Evolutionary conservation across 257 asterid genomes (phyloP), one percentile per base, ranked within the genome.

Genomic region (Rhazya stricta): DNA sequence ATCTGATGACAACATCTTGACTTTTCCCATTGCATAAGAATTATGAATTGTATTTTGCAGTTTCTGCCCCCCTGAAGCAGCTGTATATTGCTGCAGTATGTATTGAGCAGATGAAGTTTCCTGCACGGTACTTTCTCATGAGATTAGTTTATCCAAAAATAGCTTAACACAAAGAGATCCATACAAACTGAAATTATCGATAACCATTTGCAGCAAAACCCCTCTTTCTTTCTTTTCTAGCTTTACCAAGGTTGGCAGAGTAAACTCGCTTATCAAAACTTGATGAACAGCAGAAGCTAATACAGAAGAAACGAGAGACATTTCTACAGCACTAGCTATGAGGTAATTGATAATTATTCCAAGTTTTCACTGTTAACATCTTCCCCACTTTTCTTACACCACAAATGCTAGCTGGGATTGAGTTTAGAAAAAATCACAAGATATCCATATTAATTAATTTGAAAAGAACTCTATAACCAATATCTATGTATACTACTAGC

Each of bases 101-200:
- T 91, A 91, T 77, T 91, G 96, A 12, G 97, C 97, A 15, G 97
- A 91, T 1, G 96, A 89, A 9, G 86, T 82, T 84, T 91, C 97
- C 97, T 91, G 86, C 70, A 80, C 32, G 39, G 29, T 23, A 21
- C 27, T 50, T 62, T 45, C 58, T 23, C 6, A n/a, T 15, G 72
- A 48, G 60, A 82, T 81, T 30, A 67, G 51, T 71, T 42, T n/a
- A 1, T 18, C 2, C 9, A 21, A 37, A 10, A 30, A 37, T 3
- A 51, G 2, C 4, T 15, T 27, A 23, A 72, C n/a, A 34, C 6
- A 9, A 39, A 39, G 54, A 48, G 54, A 48, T 12, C 2, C 15
- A 1, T 0, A 51, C 25, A 18, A 51, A 51, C 58, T 21, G 7
- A 4, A 9, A 51, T 15, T 0, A 15, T 15, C 21, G 27, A 21